Evolutionary conservation across 345 rosid genomes (phyloP).

Genomic region (Kandelia obovata): DNA sequence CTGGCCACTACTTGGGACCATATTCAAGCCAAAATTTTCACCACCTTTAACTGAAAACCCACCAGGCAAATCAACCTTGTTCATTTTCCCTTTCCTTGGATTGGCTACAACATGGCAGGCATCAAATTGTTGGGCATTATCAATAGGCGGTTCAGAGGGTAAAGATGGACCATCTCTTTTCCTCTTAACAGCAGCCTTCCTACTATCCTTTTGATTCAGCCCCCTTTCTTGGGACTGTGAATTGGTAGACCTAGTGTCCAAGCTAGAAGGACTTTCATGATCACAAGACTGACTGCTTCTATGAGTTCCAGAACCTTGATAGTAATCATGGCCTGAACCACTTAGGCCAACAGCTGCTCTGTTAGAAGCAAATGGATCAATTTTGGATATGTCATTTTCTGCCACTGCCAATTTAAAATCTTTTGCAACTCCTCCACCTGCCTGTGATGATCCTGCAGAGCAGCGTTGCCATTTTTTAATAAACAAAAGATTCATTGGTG

Average conservation of each 20-base stretch:
- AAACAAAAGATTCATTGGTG: constrained; percentile 2
- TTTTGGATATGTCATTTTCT: constrained; percentile 65
- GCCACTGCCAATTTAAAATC: constrained; percentile 49
- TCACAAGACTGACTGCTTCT: constrained; percentile 73
- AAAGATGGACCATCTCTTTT: constrained; percentile 70
- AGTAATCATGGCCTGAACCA: constrained; percentile 56
- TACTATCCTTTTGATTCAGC: constrained; percentile 51
- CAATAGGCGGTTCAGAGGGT: constrained; percentile 46
- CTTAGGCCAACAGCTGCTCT: constrained; percentile 70
- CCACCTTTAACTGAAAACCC: constrained; percentile 39
- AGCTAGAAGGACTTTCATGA: constrained; percentile 91
- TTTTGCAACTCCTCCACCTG: constrained; percentile 48
- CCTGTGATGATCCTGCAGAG: constrained; percentile 72
- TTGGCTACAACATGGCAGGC: constrained; percentile 31
- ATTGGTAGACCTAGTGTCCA: constrained; percentile 78
- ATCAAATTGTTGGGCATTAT: constrained; percentile 52
- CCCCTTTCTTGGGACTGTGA: constrained; percentile 82
- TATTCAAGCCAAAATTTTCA: constrained; percentile 33
- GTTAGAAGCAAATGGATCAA: constrained; percentile 56
- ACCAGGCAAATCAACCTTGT: constrained; percentile 56
- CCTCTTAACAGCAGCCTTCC: constrained; percentile 61
- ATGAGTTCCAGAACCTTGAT: constrained; percentile 67
- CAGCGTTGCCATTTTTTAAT: constrained; percentile 12
- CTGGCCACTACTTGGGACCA: constrained; percentile 37
- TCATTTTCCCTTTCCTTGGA: constrained; percentile 57